Evolutionary conservation across 768 basidiomycete species (phyloP).

Genomic region (Auriscalpium vulgare): DNA sequence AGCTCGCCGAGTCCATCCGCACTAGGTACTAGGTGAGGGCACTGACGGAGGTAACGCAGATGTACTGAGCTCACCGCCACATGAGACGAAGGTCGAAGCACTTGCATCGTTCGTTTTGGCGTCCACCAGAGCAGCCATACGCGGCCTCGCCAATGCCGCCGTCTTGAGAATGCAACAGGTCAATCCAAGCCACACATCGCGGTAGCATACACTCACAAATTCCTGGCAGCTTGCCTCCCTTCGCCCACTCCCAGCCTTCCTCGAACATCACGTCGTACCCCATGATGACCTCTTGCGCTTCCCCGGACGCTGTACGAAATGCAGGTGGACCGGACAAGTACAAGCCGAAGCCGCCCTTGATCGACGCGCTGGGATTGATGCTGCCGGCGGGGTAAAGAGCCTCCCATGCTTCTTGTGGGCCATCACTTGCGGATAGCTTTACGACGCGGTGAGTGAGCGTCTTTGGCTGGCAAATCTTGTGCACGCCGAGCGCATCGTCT

Average conservation of each 20-base stretch:
- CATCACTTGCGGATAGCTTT: neutral
- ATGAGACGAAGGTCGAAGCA: slow-evolving; percentile 68
- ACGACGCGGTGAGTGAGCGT: slow-evolving; percentile 16
- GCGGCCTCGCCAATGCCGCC: slow-evolving; percentile 50
- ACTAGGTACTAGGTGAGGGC: slow-evolving; percentile 23
- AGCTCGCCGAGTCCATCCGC: slow-evolving; percentile 50
- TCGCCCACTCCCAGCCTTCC: slow-evolving; percentile 56
- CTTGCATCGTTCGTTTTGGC: slow-evolving; percentile 50
- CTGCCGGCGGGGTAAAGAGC: slow-evolving; percentile 53
- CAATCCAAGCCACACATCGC: neutral
- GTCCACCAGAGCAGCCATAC: slow-evolving; percentile 62
- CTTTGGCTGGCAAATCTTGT: slow-evolving; percentile 13
- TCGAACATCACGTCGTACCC: slow-evolving; percentile 63
- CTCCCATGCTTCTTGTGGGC: slow-evolving; percentile 41
- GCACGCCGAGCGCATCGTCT: neutral
- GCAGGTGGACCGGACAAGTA: slow-evolving; percentile 49
- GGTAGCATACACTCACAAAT: slow-evolving; percentile 40
- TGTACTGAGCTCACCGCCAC: slow-evolving; percentile 56
- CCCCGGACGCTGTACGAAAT: slow-evolving; percentile 26
- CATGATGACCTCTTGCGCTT: slow-evolving; percentile 47
- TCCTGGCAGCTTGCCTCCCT: slow-evolving; percentile 73
- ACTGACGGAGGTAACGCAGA: neutral
- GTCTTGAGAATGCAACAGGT: slow-evolving; percentile 24
- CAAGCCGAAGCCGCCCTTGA: slow-evolving; percentile 63
- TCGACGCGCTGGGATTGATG: slow-evolving; percentile 43